Percentiles rank a stretch among this genome's conserved stretches.
Conservation (phyloP, 306 rosid genomes). For the Arachis hypogaea region DNA sequence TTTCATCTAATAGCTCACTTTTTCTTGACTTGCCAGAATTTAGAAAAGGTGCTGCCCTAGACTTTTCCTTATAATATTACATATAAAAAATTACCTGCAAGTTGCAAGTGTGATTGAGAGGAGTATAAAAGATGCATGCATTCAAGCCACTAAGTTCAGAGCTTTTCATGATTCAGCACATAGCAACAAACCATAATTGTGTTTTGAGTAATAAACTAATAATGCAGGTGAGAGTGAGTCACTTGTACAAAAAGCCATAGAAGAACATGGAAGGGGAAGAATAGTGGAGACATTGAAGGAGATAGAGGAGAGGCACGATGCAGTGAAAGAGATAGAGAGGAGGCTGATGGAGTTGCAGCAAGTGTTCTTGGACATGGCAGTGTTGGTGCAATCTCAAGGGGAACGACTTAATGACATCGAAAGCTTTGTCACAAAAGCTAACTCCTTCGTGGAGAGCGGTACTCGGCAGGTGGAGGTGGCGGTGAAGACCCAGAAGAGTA, state of each 20-base stretch:
- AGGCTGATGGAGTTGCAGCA: slow-evolving; percentile 81
- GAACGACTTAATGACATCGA: slow-evolving; percentile 83
- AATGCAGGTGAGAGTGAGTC: slow-evolving; percentile 82
- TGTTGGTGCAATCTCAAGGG: slow-evolving; percentile 78
- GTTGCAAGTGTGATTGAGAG: too few species aligned
- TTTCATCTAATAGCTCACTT: too few species aligned
- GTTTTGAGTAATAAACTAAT: background rate
- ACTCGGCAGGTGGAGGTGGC: slow-evolving; percentile 59
- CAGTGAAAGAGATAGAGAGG: slow-evolving; percentile 78
- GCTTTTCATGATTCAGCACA: background rate
- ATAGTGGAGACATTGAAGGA: slow-evolving; percentile 74
- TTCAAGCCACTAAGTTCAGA: too few species aligned
- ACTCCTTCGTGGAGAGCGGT: slow-evolving; percentile 64
- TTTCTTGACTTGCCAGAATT: too few species aligned
- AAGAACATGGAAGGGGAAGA: slow-evolving; percentile 77
- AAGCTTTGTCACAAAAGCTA: slow-evolving; percentile 67
- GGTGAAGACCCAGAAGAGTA: slow-evolving; percentile 57
- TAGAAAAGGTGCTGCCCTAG: too few species aligned
- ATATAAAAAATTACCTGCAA: too few species aligned
- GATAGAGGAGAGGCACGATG: slow-evolving; percentile 86
- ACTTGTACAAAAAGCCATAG: slow-evolving; percentile 77
- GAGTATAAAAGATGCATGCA: too few species aligned
- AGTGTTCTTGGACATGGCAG: slow-evolving; percentile 91
- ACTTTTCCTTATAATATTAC: too few species aligned
- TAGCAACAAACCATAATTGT: background rate